These are phyloP conservation scores for Elsinoe ampelina DNA, from an alignment of 2,329 filamentous ascomycete genomes.

Conservation along the genomic window DNA sequence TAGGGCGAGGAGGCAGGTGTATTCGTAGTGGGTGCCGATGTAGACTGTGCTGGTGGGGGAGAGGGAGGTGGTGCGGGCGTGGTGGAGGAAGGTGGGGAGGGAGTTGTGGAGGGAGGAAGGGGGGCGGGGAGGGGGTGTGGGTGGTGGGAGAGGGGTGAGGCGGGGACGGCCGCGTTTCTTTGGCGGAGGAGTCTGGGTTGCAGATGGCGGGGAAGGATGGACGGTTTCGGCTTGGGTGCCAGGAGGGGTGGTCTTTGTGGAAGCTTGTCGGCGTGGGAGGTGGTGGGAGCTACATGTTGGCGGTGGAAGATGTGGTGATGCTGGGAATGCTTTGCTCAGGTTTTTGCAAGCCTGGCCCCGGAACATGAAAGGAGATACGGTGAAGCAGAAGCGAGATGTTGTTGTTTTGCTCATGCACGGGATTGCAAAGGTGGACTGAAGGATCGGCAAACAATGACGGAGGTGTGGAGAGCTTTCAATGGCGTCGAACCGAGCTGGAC, in stretches of 20 bases:
- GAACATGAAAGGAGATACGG: too few relatives aligned
- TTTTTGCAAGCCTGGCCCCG: too few relatives aligned
- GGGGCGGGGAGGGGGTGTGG: constrained; percentile 20
- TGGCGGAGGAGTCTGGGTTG: background rate
- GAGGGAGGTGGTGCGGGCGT: constrained; percentile 50
- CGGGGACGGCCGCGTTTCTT: constrained; percentile 15
- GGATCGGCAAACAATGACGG: background rate
- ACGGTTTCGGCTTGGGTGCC: background rate
- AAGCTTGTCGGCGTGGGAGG: too few relatives aligned
- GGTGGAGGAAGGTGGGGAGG: constrained; percentile 54
- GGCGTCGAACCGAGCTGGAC: background rate
- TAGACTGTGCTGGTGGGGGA: constrained; percentile 51
- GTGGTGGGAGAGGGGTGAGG: constrained; percentile 2
- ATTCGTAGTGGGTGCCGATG: constrained; percentile 69
- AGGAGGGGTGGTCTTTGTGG: too few relatives aligned
- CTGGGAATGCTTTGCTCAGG: background rate
- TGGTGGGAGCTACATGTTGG: background rate
- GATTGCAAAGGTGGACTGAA: background rate
- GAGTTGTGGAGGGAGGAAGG: constrained; percentile 46
- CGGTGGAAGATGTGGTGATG: background rate
- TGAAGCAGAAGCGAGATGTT: too few relatives aligned
- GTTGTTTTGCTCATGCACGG: background rate
- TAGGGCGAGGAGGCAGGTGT: constrained; percentile 52
- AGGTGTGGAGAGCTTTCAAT: background rate
- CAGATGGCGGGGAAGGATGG: background rate